phyloP scores from a whole-genome alignment of 2,329 filamentous ascomycete genomes.

The Coleophoma eucalyptorum region DNA sequence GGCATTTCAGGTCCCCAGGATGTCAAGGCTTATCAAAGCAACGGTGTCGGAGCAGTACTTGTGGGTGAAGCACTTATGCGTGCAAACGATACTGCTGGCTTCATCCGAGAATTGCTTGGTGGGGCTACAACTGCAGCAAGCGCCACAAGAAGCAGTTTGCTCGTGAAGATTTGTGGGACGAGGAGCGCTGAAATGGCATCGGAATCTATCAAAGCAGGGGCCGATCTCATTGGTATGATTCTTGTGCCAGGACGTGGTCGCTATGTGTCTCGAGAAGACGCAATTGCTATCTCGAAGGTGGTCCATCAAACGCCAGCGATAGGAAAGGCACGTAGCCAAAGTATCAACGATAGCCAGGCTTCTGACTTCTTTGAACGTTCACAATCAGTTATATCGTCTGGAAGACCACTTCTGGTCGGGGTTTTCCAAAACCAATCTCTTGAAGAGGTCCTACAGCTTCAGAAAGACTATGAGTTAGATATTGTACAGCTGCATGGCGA shows the following conservation, averaged over 20 bases:
- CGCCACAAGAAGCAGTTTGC: conserved; percentile 41
- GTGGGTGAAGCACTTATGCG: conserved; percentile 97
- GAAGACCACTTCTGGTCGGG: conserved; percentile 76
- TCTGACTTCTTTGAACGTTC: conserved; percentile 70
- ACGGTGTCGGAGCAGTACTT: conserved; percentile 87
- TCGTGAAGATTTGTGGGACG: conserved; percentile 96
- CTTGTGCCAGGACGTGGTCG: conserved; percentile 79
- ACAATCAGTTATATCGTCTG: conserved; percentile 41
- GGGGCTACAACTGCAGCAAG: conserved; percentile 33
- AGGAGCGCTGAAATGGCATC: conserved; percentile 76
- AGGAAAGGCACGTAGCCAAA: conserved; percentile 17
- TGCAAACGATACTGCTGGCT: conserved; percentile 74
- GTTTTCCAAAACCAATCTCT: conserved; percentile 93
- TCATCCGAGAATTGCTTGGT: conserved; percentile 81
- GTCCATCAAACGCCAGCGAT: conserved; percentile 52
- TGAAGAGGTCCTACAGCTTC: conserved; percentile 74
- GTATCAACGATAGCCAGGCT: conserved; percentile 24
- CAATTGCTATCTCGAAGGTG: conserved; percentile 73
- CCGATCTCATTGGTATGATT: conserved; percentile 91
- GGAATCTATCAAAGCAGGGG: conserved; percentile 78
- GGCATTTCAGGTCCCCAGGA: conserved; percentile 89
- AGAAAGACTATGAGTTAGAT: conserved; percentile 74
- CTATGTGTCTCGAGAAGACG: conserved; percentile 74
- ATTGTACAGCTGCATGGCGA: conserved; percentile 89
- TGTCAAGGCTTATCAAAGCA: conserved; percentile 80